Conservation (phyloP, 2,329 filamentous ascomycete species). For the Coniochaeta pulveracea region DNA sequence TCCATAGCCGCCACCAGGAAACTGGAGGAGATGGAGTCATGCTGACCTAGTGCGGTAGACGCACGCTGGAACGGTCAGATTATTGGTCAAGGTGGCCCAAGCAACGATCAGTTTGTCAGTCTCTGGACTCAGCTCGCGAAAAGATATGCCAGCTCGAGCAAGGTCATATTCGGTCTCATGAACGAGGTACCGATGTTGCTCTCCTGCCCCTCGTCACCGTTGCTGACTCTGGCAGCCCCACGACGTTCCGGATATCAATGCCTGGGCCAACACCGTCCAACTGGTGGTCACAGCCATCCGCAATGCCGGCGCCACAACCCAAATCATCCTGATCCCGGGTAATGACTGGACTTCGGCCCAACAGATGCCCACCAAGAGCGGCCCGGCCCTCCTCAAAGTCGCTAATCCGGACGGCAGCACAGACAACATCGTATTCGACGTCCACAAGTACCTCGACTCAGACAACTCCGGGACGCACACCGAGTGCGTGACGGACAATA, state of each 20-base stretch:
- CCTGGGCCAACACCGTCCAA: conserved; percentile 51
- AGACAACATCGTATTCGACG: conserved; percentile 42
- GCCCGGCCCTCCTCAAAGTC: conserved; percentile 36
- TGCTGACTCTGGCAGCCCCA: conserved; percentile 38
- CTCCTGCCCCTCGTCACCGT: no score
- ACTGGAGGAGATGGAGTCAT: no score
- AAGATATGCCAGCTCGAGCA: conserved; percentile 40
- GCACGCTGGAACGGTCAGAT: conserved; percentile 50
- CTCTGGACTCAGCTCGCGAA: conserved; percentile 46
- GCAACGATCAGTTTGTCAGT: conserved; percentile 46
- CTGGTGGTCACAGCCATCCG: conserved; percentile 53
- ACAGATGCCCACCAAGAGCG: conserved; percentile 35
- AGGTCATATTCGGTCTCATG: conserved; percentile 52
- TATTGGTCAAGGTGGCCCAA: conserved; percentile 52
- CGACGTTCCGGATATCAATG: conserved; percentile 35
- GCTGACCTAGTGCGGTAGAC: conserved; percentile 22
- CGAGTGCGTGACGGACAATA: conserved; percentile 38
- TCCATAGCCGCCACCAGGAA: no score
- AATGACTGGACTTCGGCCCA: conserved; percentile 33
- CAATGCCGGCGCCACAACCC: conserved; percentile 42
- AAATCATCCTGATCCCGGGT: conserved; percentile 52
- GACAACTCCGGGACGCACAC: conserved; percentile 42
- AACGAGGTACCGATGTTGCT: no score
- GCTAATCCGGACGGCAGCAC: conserved; percentile 46
- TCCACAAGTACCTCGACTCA: conserved; percentile 49